Base-by-base conservation (phyloP, 352 stramenopile genomes). In the Globisporangium camurandrum region DNA sequence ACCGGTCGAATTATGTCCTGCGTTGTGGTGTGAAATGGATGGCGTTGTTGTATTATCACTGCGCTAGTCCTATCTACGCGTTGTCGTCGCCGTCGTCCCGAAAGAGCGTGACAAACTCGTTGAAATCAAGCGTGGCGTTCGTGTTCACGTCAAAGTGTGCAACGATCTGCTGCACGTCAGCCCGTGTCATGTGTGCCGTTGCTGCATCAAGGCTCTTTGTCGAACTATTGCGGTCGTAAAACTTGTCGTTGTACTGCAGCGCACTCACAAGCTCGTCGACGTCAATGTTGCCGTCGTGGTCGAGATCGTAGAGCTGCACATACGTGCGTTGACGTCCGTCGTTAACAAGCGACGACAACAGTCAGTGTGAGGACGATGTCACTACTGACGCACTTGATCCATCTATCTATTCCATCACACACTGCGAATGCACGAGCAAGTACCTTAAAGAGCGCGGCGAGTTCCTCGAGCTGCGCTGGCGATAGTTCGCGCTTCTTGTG, bases 61-160 rank as follows among this genome's bases (percentile, higher is more conserved):
- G 87, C 22, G 71, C n/a, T n/a, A n/a, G n/a, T n/a, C n/a, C n/a
- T n/a, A n/a, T n/a, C n/a, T n/a, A n/a, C n/a, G n/a, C n/a, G n/a
- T n/a, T n/a, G n/a, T n/a, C n/a, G n/a, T n/a, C n/a, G n/a, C n/a
- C 62, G 14, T 84, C 77, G 43, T 88, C 80, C 12, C 75, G 67
- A 48, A 92, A 88, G 36, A 92, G 74, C 58, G 88, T 73, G 39
- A 87, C 76, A 49, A 92, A 92, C 57, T 92, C 77, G 51, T 72
- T 26, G 10, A 92, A 59, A 60, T 92, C 75, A 31, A 92, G 65
- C 6, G 73, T 72, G 23, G 72, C 67, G 55, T 86, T 92, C 42
- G 77, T 75, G 51, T 92, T 78, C 4, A 68, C 54, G 56, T 91
- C 80, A 47, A 88, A 92, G 46, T 72, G 59, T n/a, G 70, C 73